Evolutionary conservation across 305 asterid species (phyloP).

Genomic region (Nicotiana rustica): DNA sequence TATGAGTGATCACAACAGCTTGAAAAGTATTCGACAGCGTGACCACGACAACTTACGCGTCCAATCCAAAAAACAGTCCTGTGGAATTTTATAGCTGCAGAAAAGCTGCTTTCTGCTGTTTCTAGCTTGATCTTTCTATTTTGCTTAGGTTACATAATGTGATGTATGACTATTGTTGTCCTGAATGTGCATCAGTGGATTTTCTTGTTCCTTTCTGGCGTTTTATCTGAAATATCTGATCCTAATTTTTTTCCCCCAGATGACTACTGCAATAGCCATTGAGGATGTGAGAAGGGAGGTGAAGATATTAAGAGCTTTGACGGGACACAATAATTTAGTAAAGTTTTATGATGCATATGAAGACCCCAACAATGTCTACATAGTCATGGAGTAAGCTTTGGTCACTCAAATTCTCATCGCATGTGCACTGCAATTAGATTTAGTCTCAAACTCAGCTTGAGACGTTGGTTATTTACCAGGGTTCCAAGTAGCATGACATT

Average conservation of each 20-base stretch:
- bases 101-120: slow-evolving; percentile 16
- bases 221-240: slow-evolving; percentile 25
- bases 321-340: slow-evolving; percentile 80
- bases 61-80: no score
- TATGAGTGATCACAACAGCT: neutral
- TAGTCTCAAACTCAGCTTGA: slow-evolving; percentile 18
- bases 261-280: slow-evolving; percentile 93
- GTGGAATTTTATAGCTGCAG: neutral
- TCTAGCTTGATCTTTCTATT: slow-evolving; percentile 30
- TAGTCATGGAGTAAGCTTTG: slow-evolving; percentile 92
- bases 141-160: neutral
- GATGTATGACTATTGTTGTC: slow-evolving; percentile 1
- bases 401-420: neutral
- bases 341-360: slow-evolving; percentile 88
- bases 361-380: slow-evolving; percentile 84
- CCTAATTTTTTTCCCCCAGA: slow-evolving; percentile 51
- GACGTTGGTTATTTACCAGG: neutral
- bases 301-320: slow-evolving; percentile 90
- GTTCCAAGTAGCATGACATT: neutral
- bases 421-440: neutral
- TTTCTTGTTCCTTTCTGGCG: neutral
- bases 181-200: neutral
- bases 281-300: slow-evolving; percentile 99
- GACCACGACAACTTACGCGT: no score
- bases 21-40: no score